A percentile compares a stretch with the other conserved stretches of the same genome.
Evolutionary conservation across 768 basidiomycete genomes (phyloP).

Genomic region (Lyophyllum decastes): DNA sequence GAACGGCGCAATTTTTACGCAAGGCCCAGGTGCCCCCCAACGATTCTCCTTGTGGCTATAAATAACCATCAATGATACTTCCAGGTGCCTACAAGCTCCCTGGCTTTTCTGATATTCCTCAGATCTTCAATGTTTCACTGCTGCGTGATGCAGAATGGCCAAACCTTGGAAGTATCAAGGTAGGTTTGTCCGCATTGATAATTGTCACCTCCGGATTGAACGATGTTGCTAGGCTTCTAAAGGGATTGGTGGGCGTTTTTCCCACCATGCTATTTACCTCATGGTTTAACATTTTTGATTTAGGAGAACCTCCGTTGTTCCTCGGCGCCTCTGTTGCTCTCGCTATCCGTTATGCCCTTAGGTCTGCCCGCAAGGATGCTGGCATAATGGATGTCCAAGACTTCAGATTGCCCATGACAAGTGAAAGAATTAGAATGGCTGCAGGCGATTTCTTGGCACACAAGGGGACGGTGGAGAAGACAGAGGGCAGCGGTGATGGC

Average conservation of each 20-base stretch:
- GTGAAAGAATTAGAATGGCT: constrained; percentile 16
- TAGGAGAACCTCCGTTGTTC: constrained; percentile 18
- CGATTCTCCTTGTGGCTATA: neutral
- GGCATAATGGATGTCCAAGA: constrained; percentile 16
- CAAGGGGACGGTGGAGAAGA: constrained; percentile 13
- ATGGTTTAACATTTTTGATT: neutral
- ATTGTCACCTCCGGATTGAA: neutral
- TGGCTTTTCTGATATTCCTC: constrained; percentile 18
- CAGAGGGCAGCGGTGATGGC: constrained; percentile 6
- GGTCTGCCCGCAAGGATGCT: constrained; percentile 17
- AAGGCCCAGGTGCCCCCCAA: constrained; percentile 9
- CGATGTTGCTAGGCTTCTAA: constrained; percentile 3
- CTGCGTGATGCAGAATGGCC: constrained; percentile 19
- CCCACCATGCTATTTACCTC: neutral
- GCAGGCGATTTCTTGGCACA: constrained; percentile 15
- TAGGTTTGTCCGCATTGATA: neutral
- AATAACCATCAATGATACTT: neutral
- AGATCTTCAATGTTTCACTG: constrained; percentile 17
- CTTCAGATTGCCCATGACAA: constrained; percentile 13
- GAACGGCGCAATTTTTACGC: constrained; percentile 17
- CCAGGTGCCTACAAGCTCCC: constrained; percentile 18
- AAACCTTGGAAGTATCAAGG: constrained; percentile 16
- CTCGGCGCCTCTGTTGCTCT: constrained; percentile 17
- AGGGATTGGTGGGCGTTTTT: constrained; percentile 12
- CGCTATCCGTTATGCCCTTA: constrained; percentile 15